A percentile compares a stretch with the other conserved stretches of the same genome.
phyloP scores from a whole-genome alignment of 352 stramenopile species.

The Phytopythium kandeliae region DNA sequence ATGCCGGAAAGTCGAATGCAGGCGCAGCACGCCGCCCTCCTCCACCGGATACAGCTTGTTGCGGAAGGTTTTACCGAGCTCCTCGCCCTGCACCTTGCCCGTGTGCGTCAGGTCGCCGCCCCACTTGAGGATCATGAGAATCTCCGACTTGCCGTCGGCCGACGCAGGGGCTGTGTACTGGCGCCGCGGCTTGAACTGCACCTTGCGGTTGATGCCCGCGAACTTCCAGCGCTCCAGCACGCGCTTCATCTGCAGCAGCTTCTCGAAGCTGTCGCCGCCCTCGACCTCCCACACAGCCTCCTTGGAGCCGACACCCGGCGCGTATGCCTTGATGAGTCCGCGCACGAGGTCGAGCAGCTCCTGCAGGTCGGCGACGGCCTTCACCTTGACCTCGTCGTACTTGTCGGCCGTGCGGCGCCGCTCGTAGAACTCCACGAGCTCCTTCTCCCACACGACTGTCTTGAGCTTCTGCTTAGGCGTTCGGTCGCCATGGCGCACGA shows the following conservation, averaged over 20 bases:
- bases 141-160: constrained; percentile 72
- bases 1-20: constrained; percentile 99
- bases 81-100: constrained; percentile 95
- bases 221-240: constrained; percentile 97
- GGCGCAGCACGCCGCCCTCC: constrained; percentile 92
- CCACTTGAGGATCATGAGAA: constrained; percentile 99
- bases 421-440: constrained; percentile 84
- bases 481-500: constrained; percentile 97
- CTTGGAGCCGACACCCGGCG: constrained; percentile 70
- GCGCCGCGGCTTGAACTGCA: constrained; percentile 81
- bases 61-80: constrained; percentile 91
- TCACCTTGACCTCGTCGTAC: constrained; percentile 83
- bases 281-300: constrained; percentile 82
- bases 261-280: constrained; percentile 88
- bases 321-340: constrained; percentile 79
- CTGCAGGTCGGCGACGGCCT: constrained; percentile 74
- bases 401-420: constrained; percentile 60
- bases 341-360: constrained; percentile 77
- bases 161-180: constrained; percentile 38
- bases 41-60: constrained; percentile 87
- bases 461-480: constrained; percentile 99
- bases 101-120: constrained; percentile 97
- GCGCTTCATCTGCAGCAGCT: constrained; percentile 94
- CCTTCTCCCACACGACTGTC: constrained; percentile 84
- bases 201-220: constrained; percentile 97